Conservation (phyloP, 768 basidiomycete species). For the Suillus alpinus region DNA sequence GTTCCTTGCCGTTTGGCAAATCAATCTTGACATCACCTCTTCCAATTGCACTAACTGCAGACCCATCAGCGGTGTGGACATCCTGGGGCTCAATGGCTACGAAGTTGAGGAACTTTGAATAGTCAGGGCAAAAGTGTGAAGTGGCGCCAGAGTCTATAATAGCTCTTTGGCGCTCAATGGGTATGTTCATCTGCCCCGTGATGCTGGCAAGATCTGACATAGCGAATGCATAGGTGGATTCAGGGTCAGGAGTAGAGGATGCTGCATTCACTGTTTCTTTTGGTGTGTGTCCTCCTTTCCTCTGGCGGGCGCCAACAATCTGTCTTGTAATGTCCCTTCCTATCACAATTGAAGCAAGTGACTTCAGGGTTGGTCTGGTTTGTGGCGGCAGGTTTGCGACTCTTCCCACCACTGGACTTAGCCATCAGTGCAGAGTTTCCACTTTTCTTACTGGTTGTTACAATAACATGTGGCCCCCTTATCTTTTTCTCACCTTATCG, state of each 20-base stretch:
- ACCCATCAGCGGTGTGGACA: neutral
- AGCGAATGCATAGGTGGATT: neutral
- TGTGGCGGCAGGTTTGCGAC: too few relatives aligned
- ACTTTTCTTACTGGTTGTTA: too few relatives aligned
- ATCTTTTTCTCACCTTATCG: too few relatives aligned
- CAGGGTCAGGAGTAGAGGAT: too few relatives aligned
- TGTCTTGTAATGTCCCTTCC: too few relatives aligned
- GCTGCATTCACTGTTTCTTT: too few relatives aligned
- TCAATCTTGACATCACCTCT: neutral
- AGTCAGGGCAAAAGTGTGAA: neutral
- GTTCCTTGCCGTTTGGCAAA: neutral
- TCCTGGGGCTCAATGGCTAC: neutral
- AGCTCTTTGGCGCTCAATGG: neutral
- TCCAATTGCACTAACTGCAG: neutral
- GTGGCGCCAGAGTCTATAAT: slow-evolving; percentile 2
- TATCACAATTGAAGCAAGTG: too few relatives aligned
- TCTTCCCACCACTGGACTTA: too few relatives aligned
- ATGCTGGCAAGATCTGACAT: neutral
- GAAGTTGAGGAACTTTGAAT: neutral
- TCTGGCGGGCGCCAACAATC: too few relatives aligned
- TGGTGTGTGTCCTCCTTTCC: neutral
- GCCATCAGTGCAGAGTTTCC: too few relatives aligned
- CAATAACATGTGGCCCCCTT: too few relatives aligned
- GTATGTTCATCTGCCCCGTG: neutral
- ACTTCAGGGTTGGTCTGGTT: too few relatives aligned